Base-by-base conservation (phyloP, 306 rosid genomes). In the Malus sieversii region DNA sequence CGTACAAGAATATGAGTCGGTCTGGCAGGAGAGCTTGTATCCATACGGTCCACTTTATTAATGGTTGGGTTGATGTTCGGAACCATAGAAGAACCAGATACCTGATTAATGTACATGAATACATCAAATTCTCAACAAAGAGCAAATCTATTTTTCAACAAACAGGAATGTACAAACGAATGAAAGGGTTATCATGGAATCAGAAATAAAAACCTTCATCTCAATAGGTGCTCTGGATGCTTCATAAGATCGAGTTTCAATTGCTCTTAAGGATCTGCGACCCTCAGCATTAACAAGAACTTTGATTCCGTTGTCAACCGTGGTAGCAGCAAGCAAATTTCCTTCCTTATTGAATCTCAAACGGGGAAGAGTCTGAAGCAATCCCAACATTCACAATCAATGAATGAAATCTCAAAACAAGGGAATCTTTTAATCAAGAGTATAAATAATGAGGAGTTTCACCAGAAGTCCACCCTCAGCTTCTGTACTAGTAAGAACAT, bases 381-480 rank as follows among this genome's bases (percentile, higher is more conserved):
- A 82, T 46, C 53, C 40, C 45, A 27, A 79, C 23, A 65, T 77
- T 77, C 64, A 71, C 38, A 74, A 33, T 61, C 44, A 77, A 27
- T 45, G 27, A 46, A 62, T 2, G 32, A 60, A 77, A 55, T 45
- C 73, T 70, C 53, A 60, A 60, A 77, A 61, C 40, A 38, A 30
- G 16, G 38, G 12, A 9, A 42, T 60, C 68, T 46, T 10, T 33
- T 18, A 58, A 25, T 72, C 23, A 42, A 32, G 9, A n/a, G 71
- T 42, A 71, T 48, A 40, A 57, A 60, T 51, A 85, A 73, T 27
- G 48, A 53, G 40, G 60, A 70, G 40, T 55, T 61, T 69, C 64
- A 89, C 94, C 81, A 83, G 87, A 23, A 89, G 87, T 55, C 94
- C 91, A 68, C 94, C 94, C 16, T 85, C 93, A 8, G 87, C 93